Percentiles rank a stretch among this genome's conserved stretches.
phyloP scores from a whole-genome alignment of 345 rosid species.

The Aquilaria yunnanensis region DNA sequence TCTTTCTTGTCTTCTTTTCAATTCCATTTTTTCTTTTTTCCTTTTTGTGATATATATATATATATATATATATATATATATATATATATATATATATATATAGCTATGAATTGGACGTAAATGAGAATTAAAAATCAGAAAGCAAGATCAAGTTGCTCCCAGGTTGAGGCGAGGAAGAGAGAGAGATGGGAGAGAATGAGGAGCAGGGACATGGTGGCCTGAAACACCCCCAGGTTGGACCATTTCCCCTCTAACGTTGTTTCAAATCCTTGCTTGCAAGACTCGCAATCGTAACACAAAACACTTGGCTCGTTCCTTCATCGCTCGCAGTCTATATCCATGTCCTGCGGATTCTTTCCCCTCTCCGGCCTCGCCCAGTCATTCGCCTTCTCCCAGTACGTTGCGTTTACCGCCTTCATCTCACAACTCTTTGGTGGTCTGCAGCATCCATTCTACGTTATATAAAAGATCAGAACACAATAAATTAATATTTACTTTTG shows the following conservation, averaged over 20 bases:
- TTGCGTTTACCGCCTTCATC: conserved; percentile 57
- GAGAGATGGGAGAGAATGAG: conserved; percentile 51
- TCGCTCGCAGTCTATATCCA: conserved; percentile 31
- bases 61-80: too few relatives aligned
- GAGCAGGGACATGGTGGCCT: conserved; percentile 44
- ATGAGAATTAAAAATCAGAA: neutral
- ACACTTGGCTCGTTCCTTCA: conserved; percentile 43
- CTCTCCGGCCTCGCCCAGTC: neutral
- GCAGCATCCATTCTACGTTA: conserved; percentile 64
- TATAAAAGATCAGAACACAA: too few relatives aligned
- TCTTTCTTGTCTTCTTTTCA: too few relatives aligned
- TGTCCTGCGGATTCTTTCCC: neutral
- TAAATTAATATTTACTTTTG: too few relatives aligned
- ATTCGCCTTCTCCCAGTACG: conserved; percentile 43
- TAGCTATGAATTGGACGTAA: too few relatives aligned
- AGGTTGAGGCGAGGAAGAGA: conserved; percentile 53
- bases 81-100: too few relatives aligned
- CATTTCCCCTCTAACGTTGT: conserved; percentile 48
- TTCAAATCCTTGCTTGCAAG: conserved; percentile 52
- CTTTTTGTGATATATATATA: too few relatives aligned
- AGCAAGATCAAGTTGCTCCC: conserved; percentile 16
- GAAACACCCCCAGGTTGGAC: conserved; percentile 63
- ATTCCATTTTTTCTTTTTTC: too few relatives aligned
- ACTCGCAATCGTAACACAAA: conserved; percentile 53
- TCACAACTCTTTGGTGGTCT: conserved; percentile 52